Base-by-base conservation (phyloP, 2,329 filamentous ascomycete genomes). In the Aquanectria penicillioides region DNA sequence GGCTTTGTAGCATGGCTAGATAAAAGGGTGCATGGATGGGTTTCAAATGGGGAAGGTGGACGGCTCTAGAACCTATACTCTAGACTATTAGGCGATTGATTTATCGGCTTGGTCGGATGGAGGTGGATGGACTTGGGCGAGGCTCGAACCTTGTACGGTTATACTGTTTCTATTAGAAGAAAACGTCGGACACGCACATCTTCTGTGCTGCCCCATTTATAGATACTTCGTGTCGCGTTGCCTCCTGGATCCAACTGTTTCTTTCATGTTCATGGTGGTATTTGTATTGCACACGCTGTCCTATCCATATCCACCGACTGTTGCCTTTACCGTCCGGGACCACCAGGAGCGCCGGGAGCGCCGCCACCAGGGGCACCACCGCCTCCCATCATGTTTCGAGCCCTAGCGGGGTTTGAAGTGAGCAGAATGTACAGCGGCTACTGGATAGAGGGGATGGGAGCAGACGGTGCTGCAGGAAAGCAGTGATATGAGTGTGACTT, bases 351-450 rank as follows among this genome's bases (percentile, higher is more conserved):
- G 18, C 36, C 48, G 6, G 34, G 22, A 33, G 41, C 41, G 10
- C 41, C 61, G 47, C 69, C 73, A 20, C 70, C 68, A 25, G 63
- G 59, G n/a, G 65, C 69, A 41, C 64, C 73, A 37, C 71, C 74
- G 15, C 77, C 76, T 15, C 78, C 79, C 79, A 82, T 81, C 78
- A 82, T 79, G 59, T 75, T 77, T 20, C 78, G 74, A 11, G 80
- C 80, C 78, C 79, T 81, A 13, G 8, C n/a, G 8, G 10, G n/a
- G 20, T 62, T 52, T 55, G 56, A n/a, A 15, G 17, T 43, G n/a
- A 53, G 18, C 22, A 18, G 20, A 26, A 5, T 36, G 12, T 18
- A 10, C n/a, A n/a, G n/a, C n/a, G n/a, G n/a, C n/a, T 22, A 15
- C 5, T 18, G 22, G 28, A 9, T 18, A 18, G 23, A 10, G 15